These are phyloP conservation scores for Ustilago lituana DNA, from an alignment of 1,284 basidiomycete species.

Conservation along the genomic window DNA sequence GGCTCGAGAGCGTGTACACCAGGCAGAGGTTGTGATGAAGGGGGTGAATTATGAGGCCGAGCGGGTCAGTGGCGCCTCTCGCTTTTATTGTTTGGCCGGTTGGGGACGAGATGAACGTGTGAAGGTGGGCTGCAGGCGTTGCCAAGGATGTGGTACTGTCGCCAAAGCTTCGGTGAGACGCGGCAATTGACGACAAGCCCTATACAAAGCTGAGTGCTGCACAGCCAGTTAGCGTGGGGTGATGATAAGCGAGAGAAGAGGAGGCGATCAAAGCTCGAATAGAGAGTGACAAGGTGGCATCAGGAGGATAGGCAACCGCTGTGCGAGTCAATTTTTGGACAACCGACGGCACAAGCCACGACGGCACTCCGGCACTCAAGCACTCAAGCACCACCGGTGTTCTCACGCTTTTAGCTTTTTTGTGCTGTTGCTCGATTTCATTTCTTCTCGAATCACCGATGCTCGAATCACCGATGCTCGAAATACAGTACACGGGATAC, in stretches of 20 bases:
- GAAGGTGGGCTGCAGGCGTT: constrained; percentile 11
- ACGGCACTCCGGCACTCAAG: no score
- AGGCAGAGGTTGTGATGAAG: neutral
- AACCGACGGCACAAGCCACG: constrained; percentile 10
- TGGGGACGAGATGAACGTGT: constrained; percentile 5
- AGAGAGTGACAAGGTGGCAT: neutral
- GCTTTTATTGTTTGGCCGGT: neutral
- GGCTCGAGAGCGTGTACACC: no score
- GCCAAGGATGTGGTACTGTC: no score
- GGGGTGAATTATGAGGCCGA: no score
- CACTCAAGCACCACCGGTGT: neutral
- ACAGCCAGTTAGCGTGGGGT: constrained; percentile 5
- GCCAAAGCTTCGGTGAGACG: no score
- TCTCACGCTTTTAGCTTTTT: neutral
- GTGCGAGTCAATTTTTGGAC: constrained; percentile 24
- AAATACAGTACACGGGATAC: neutral
- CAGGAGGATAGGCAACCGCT: neutral
- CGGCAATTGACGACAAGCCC: no score
- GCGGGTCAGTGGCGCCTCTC: no score
- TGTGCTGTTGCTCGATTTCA: neutral
- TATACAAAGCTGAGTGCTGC: no score
- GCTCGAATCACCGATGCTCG: constrained; percentile 12
- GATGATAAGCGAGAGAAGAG: neutral
- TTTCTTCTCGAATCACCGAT: constrained; percentile 40
- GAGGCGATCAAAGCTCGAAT: neutral